Evolutionary conservation across 225 moss, liverwort and hornwort genomes (phyloP).

Genomic region (Polytrichum commune): DNA sequence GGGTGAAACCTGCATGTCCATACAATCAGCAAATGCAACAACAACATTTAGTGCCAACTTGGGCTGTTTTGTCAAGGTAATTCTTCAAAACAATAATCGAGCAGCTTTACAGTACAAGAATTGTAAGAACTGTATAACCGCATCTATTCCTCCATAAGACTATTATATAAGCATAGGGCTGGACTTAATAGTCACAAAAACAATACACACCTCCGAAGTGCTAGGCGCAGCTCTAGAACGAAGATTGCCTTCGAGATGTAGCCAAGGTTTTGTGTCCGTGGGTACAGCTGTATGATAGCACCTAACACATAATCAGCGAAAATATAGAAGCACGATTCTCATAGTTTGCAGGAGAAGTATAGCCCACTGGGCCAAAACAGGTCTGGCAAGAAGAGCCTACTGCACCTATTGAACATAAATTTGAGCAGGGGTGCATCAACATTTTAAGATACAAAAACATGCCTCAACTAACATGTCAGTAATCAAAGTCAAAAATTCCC

Average conservation of each 20-base stretch:
- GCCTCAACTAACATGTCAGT: slow-evolving; percentile 82
- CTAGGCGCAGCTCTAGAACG: slow-evolving; percentile 83
- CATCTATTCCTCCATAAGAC: no score
- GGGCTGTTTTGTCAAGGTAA: no score
- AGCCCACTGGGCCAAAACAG: no score
- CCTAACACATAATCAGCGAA: not conserved
- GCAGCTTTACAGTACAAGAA: no score
- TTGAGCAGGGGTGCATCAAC: no score
- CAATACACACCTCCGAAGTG: slow-evolving; percentile 64
- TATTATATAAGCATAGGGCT: not conserved
- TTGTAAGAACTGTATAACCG: no score
- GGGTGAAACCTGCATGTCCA: slow-evolving; percentile 71
- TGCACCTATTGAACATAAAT: no score
- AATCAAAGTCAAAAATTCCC: slow-evolving; percentile 79
- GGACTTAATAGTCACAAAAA: not conserved
- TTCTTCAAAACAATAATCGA: no score
- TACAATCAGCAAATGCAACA: slow-evolving; percentile 9
- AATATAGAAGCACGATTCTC: no score
- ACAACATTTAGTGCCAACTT: no score
- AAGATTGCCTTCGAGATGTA: slow-evolving; percentile 88
- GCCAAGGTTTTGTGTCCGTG: slow-evolving; percentile 71
- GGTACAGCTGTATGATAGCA: slow-evolving; percentile 58
- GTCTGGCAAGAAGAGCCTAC: no score
- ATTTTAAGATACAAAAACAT: not conserved
- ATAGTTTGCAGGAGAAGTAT: no score